Percentiles rank a stretch among this genome's conserved stretches.
Evolutionary conservation across 495 filamentous ascomycete genomes (phyloP).

Genomic region (Aspergillus funiculosus): DNA sequence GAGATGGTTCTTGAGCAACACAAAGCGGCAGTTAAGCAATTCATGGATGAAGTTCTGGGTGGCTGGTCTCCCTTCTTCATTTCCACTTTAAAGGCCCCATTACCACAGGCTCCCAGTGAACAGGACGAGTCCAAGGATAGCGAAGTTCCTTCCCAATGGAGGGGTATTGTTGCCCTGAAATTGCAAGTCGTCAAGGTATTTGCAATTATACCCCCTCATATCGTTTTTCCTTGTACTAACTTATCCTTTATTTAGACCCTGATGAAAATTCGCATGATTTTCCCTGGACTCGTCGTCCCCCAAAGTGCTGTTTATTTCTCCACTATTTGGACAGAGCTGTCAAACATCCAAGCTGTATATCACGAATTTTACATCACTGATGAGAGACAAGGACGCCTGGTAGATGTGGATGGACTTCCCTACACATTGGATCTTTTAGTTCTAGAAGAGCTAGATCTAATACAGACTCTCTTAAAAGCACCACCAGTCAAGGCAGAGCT

Average conservation of each 20-base stretch:
- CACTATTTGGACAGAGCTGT: slow-evolving; percentile 79
- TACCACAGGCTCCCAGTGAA: slow-evolving; percentile 59
- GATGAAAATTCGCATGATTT: slow-evolving; percentile 81
- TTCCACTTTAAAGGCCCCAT: slow-evolving; percentile 59
- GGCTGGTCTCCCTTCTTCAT: slow-evolving; percentile 86
- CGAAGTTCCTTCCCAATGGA: slow-evolving; percentile 52
- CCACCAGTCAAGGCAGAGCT: slow-evolving; percentile 81
- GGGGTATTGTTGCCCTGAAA: slow-evolving; percentile 79
- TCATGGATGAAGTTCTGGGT: slow-evolving; percentile 76
- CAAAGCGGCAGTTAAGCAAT: slow-evolving; percentile 72
- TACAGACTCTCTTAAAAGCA: slow-evolving; percentile 79
- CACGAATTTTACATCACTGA: slow-evolving; percentile 76
- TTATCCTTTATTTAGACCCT: slow-evolving; percentile 56
- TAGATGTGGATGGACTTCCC: slow-evolving; percentile 86
- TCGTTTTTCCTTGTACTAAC: slow-evolving; percentile 7
- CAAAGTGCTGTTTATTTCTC: slow-evolving; percentile 76
- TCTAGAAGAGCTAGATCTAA: slow-evolving; percentile 87
- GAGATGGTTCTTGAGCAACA: slow-evolving; percentile 94
- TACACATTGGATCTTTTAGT: slow-evolving; percentile 93
- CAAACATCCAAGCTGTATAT: slow-evolving; percentile 62
- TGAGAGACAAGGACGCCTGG: slow-evolving; percentile 77
- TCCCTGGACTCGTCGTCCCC: slow-evolving; percentile 70
- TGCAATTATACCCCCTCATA: neutral
- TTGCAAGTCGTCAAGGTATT: slow-evolving; percentile 75
- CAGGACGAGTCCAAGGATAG: slow-evolving; percentile 49